These are phyloP conservation scores for Thielaviopsis ethacetica DNA, from an alignment of 2,329 filamentous ascomycete species.

Conservation along the genomic window DNA sequence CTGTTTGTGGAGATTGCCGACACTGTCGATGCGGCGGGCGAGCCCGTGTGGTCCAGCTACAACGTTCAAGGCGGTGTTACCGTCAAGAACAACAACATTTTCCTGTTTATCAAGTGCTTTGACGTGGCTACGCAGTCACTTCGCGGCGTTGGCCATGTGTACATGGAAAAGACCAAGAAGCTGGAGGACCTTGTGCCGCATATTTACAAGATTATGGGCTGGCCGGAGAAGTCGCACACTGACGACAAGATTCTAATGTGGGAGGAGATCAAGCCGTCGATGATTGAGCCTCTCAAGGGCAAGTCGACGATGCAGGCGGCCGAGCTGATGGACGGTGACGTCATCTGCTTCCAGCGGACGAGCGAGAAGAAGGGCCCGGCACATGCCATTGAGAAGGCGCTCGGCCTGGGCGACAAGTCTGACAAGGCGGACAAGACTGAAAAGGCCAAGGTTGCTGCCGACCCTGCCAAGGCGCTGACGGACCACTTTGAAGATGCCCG, in stretches of 20 bases:
- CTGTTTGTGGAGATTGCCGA: slow-evolving; percentile 75
- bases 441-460: not conserved
- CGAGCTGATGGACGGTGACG: slow-evolving; percentile 93
- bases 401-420: not conserved
- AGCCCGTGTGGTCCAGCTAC: slow-evolving; percentile 54
- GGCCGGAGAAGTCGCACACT: slow-evolving; percentile 56
- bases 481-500: slow-evolving; percentile 55
- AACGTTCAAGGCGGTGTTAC: slow-evolving; percentile 38
- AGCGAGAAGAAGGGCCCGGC: slow-evolving; percentile 27
- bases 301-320: slow-evolving; percentile 81
- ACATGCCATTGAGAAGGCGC: not conserved
- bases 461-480: slow-evolving; percentile 14
- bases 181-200: slow-evolving; percentile 66
- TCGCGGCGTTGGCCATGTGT: slow-evolving; percentile 64
- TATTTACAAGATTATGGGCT: slow-evolving; percentile 72
- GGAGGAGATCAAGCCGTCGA: slow-evolving; percentile 95
- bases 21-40: slow-evolving; percentile 48
- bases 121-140: slow-evolving; percentile 62
- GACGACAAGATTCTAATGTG: slow-evolving; percentile 54
- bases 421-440: not conserved
- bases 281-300: slow-evolving; percentile 89
- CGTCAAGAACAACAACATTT: slow-evolving; percentile 47
- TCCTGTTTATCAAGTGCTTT: slow-evolving; percentile 88
- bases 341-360: slow-evolving; percentile 77
- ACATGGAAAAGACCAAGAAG: slow-evolving; percentile 75